A percentile compares a stretch with the other conserved stretches of the same genome.
Conservation (phyloP, 305 asterid species). For the Withania somnifera region DNA sequence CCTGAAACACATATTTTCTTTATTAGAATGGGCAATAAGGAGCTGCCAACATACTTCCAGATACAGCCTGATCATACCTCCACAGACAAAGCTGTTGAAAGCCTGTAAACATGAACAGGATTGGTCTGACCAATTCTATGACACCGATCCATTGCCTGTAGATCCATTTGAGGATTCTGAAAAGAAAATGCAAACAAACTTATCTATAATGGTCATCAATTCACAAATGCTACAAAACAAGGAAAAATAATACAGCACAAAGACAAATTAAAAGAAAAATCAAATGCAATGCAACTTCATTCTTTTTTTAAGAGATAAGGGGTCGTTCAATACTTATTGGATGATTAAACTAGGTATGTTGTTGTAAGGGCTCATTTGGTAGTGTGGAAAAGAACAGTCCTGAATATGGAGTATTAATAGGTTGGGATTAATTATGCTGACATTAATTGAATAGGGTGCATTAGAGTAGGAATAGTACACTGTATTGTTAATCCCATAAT, state of each 20-base stretch:
- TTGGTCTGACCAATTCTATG: conserved; percentile 98
- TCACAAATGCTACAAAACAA: background rate
- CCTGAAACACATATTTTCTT: conserved; percentile 30
- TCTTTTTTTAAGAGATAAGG: background rate
- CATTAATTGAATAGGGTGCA: background rate
- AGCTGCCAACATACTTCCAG: background rate
- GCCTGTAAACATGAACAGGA: conserved; percentile 97
- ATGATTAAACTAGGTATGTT: no score
- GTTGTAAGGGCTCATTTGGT: background rate
- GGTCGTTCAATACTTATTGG: no score
- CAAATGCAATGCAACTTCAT: background rate
- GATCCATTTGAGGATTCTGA: conserved; percentile 98
- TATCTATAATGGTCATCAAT: background rate
- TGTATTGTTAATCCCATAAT: background rate
- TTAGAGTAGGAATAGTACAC: background rate
- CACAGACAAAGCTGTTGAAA: conserved; percentile 83
- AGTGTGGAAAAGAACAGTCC: background rate
- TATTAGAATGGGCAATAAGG: background rate
- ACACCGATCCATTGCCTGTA: conserved; percentile 98
- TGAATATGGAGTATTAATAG: background rate
- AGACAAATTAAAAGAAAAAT: background rate
- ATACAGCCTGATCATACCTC: conserved; percentile 38
- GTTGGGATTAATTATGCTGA: background rate
- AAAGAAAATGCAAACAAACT: conserved; percentile 8
- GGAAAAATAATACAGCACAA: background rate